Evolutionary conservation across 2,329 filamentous ascomycete genomes (phyloP).

Genomic region (Didymella segeticola): DNA sequence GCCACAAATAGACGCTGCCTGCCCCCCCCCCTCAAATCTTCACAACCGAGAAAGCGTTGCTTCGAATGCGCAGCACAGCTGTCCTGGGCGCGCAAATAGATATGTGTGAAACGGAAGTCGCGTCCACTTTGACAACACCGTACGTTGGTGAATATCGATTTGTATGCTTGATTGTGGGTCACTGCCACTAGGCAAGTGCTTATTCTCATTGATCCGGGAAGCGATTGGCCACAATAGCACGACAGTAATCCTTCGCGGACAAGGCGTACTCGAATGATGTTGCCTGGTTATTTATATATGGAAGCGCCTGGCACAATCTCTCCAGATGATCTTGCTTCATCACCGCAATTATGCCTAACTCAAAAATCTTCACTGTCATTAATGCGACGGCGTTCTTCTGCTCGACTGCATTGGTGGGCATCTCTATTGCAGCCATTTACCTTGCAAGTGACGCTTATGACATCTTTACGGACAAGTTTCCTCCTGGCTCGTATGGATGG

Average conservation of each 20-base stretch:
- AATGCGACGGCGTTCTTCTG: not conserved
- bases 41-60: too few relatives aligned
- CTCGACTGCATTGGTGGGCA: not conserved
- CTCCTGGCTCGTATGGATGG: not conserved
- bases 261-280: not conserved
- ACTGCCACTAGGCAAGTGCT: too few relatives aligned
- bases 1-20: too few relatives aligned
- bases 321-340: not conserved
- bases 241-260: not conserved
- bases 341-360: not conserved
- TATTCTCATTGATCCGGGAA: too few relatives aligned
- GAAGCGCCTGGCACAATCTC: not conserved
- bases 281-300: not conserved
- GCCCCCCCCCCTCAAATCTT: too few relatives aligned
- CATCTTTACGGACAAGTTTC: not conserved
- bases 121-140: too few relatives aligned
- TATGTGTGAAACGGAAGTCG: too few relatives aligned
- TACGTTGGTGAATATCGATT: too few relatives aligned
- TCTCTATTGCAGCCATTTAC: not conserved
- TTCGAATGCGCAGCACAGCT: too few relatives aligned
- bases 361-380: not conserved
- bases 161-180: too few relatives aligned
- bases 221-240: not conserved
- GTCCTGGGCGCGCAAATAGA: too few relatives aligned
- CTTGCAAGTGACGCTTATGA: constrained; percentile 3